Conservation (phyloP, 139 green algal genomes). For the Closterium sp. region DNA sequence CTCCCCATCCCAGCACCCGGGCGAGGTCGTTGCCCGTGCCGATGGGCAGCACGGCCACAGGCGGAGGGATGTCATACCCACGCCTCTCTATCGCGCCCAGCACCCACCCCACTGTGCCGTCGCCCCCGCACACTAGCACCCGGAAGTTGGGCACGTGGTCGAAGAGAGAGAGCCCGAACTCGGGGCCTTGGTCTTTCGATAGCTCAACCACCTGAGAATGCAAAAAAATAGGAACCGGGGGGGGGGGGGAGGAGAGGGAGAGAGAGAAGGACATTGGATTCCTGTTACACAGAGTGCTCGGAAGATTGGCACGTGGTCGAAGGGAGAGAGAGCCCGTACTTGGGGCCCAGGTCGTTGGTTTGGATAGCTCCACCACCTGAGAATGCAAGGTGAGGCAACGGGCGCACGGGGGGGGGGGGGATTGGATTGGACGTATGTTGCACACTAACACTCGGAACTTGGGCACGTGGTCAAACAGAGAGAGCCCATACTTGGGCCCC, state of each 20-base stretch:
- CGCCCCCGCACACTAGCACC: constrained; percentile 73
- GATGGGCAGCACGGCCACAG: constrained; percentile 75
- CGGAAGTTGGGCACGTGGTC: constrained; percentile 58
- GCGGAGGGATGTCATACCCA: constrained; percentile 57
- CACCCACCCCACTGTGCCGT: constrained; percentile 71
- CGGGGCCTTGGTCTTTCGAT: constrained; percentile 56
- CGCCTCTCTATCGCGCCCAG: constrained; percentile 43
- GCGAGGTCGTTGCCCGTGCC: constrained; percentile 88
- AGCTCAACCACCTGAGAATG: constrained; percentile 48
- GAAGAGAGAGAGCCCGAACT: constrained; percentile 70
- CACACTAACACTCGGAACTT: no score
- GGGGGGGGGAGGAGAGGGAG: no score
- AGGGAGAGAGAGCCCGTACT: constrained; percentile 35
- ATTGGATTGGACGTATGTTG: no score
- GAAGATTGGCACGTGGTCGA: not conserved
- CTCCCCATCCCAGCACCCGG: constrained; percentile 77
- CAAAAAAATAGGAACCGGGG: not conserved
- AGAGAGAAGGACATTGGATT: no score
- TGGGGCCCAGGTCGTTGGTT: constrained; percentile 50
- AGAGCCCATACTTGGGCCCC: no score
- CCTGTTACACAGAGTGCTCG: not conserved
- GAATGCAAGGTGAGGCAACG: not conserved
- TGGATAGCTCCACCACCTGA: constrained; percentile 48
- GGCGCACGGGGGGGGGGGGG: no score
- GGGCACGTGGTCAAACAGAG: no score